Conservation (phyloP, 148 eudicot genomes). For the Dysphania ambrosioides region DNA sequence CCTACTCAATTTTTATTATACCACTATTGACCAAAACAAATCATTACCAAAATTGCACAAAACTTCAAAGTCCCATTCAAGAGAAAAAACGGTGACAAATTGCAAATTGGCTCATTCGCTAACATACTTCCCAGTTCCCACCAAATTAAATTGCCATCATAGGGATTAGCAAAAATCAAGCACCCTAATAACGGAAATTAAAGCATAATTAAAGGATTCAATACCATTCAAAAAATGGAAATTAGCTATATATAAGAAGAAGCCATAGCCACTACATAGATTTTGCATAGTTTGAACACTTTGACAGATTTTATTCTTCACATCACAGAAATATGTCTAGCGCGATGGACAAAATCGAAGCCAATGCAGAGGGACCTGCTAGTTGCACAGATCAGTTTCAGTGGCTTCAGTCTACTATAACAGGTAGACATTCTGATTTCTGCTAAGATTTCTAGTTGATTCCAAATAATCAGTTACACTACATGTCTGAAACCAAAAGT, state of each 20-base stretch:
- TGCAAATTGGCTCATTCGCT: neutral
- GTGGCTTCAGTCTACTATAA: slow-evolving; percentile 23
- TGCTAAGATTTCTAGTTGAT: neutral
- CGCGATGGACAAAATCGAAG: slow-evolving; percentile 20
- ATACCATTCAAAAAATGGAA: slow-evolving; percentile 9
- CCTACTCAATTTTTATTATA: neutral
- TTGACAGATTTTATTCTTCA: neutral
- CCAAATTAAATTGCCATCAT: slow-evolving; percentile 10
- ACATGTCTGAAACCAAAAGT: neutral
- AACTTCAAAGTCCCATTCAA: neutral
- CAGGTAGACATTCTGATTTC: neutral
- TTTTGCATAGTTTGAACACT: slow-evolving; percentile 1
- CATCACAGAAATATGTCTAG: too few relatives aligned
- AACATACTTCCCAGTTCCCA: neutral
- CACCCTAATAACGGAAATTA: slow-evolving; percentile 9
- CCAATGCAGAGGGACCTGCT: neutral
- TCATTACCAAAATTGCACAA: too few relatives aligned
- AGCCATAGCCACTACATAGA: neutral
- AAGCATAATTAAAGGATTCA: slow-evolving; percentile 16
- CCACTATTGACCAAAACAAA: neutral
- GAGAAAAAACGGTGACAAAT: slow-evolving; percentile 1
- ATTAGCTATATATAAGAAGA: slow-evolving; percentile 12
- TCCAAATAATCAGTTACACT: neutral
- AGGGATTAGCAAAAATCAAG: slow-evolving; percentile 16
- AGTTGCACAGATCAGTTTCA: slow-evolving; percentile 1